phyloP scores from a whole-genome alignment of 2,329 filamentous ascomycete genomes.

The Xylariaceae sp. region DNA sequence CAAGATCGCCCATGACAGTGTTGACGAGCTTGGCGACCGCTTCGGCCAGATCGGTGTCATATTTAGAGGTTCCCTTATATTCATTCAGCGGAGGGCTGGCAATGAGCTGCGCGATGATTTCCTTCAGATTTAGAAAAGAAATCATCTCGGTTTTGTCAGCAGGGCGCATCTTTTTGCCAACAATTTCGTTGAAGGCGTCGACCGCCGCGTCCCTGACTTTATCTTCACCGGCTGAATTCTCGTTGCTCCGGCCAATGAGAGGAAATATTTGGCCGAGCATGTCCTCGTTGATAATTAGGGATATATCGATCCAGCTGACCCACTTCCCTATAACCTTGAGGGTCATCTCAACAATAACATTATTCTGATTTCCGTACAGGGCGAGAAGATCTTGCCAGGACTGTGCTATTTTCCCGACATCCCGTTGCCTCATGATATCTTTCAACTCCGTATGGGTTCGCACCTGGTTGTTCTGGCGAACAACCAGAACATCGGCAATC shows the following conservation, averaged over 20 bases:
- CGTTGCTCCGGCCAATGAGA: slow-evolving; percentile 68
- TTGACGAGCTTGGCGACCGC: slow-evolving; percentile 95
- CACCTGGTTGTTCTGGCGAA: slow-evolving; percentile 70
- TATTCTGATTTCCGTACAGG: slow-evolving; percentile 67
- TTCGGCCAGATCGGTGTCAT: slow-evolving; percentile 94
- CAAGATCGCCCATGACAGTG: slow-evolving; percentile 79
- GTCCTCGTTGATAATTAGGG: slow-evolving; percentile 81
- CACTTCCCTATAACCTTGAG: slow-evolving; percentile 91
- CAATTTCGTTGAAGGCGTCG: slow-evolving; percentile 92
- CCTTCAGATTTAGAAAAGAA: slow-evolving; percentile 78
- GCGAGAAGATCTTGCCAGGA: slow-evolving; percentile 90
- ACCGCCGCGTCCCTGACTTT: slow-evolving; percentile 87
- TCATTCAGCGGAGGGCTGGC: slow-evolving; percentile 76
- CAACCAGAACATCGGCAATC: slow-evolving; percentile 87
- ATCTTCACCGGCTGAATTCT: slow-evolving; percentile 60
- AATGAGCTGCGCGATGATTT: slow-evolving; percentile 82
- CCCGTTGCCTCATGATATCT: slow-evolving; percentile 79
- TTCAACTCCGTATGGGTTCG: slow-evolving; percentile 88
- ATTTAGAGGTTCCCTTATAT: slow-evolving; percentile 73
- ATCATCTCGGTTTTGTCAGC: slow-evolving; percentile 94
- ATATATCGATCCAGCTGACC: slow-evolving; percentile 99
- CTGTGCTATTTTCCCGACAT: slow-evolving; percentile 80
- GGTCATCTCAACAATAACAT: slow-evolving; percentile 77
- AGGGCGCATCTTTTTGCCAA: slow-evolving; percentile 96
- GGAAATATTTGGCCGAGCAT: slow-evolving; percentile 84